Conservation (phyloP, 352 stramenopile genomes). For the Phytophthora ramorum region DNA sequence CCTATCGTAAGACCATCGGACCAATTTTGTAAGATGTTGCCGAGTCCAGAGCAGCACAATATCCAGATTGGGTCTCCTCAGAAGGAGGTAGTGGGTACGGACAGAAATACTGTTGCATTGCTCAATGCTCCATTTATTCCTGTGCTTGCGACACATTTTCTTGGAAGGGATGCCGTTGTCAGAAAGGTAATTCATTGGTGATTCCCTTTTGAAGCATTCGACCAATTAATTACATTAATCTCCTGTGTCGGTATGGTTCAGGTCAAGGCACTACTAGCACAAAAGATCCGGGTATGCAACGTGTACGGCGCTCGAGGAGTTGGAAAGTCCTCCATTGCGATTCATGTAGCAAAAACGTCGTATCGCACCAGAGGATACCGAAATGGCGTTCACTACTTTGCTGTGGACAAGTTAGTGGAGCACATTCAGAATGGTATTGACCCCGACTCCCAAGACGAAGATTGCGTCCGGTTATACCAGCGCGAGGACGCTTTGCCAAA, state of each 20-base stretch:
- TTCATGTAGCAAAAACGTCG: conserved; percentile 57
- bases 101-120: conserved; percentile 35
- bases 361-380: conserved; percentile 52
- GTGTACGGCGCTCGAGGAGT: conserved; percentile 52
- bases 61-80: conserved; percentile 27
- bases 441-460: conserved; percentile 13
- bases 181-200: conserved; percentile 41
- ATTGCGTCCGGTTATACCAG: conserved; percentile 12
- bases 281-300: conserved; percentile 57
- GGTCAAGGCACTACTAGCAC: conserved; percentile 36
- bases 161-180: conserved; percentile 55
- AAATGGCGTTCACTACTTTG: conserved; percentile 65
- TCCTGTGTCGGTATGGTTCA: conserved; percentile 20
- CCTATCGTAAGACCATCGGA: conserved; percentile 30
- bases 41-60: conserved; percentile 25
- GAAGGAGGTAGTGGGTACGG: conserved; percentile 3
- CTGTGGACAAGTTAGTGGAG: conserved; percentile 48
- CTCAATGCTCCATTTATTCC: conserved; percentile 64
- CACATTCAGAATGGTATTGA: conserved; percentile 32
- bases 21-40: conserved; percentile 45
- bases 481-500: conserved; percentile 36
- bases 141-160: conserved; percentile 59
- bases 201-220: neutral
- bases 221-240: conserved; percentile 6
- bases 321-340: conserved; percentile 70